Evolutionary conservation across 495 filamentous ascomycete genomes (phyloP), one percentile per base, ranked within the genome.

Genomic region (Halenospora varia): DNA sequence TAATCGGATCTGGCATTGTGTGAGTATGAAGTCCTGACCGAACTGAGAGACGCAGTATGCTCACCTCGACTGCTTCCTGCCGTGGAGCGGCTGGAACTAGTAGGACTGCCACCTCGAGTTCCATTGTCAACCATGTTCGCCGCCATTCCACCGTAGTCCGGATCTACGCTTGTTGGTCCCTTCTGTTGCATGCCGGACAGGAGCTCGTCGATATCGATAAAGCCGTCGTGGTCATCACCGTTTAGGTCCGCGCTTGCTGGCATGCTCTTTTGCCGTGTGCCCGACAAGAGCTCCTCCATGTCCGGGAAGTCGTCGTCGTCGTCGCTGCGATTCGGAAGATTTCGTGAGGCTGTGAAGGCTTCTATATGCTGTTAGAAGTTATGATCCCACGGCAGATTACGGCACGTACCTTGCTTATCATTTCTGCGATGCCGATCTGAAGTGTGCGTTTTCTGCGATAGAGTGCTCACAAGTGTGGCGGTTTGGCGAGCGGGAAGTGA

Each of bases 91-190:
- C 39, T 46, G 29, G 48, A 59, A 47, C 20, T 18, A 50, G 26
- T 25, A 59, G 56, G 25, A 52, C 56, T 57, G 45, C 55, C 26
- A 57, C 55, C 55, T 57, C 55, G 45, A 50, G 55, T 57, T 57
- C 55, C 47, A 51, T 15, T 40, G 35, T 40, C 35, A 15, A 40
- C 35, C 15, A n/a, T n/a, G n/a, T 40, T 40, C 15, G 9, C 35
- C 8, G 35, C 35, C 15, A 15, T 40, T 8, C 35, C 35, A 40
- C 35, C 35, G 35, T 8, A 40, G 35, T 48, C 17, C 45, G 45
- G 45, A 8, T 48, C 18, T 17, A 17, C 20, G 45, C 45, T 23
- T 11, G 25, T 23, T 51, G 25, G 25, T 6, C 48, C 18, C 48
- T 51, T 51, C 48, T 51, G 48, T 18, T 26, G 11, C 18, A 23